A percentile compares a stretch with the other conserved stretches of the same genome.
Evolutionary conservation across 306 rosid genomes (phyloP).

Genomic region (Prunus dulcis): DNA sequence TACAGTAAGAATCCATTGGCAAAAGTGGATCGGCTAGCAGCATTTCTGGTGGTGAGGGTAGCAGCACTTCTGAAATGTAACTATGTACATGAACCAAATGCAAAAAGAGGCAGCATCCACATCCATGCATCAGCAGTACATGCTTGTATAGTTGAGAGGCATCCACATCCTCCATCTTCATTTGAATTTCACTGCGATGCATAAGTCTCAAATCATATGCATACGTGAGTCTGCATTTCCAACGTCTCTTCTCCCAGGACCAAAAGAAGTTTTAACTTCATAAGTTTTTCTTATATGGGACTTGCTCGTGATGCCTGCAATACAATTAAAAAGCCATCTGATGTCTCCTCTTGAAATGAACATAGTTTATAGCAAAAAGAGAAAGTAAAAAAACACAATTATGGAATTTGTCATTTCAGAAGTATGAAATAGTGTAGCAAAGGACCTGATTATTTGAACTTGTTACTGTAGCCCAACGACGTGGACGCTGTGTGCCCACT

Average conservation of each 20-base stretch:
- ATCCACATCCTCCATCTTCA: background rate
- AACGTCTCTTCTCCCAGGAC: background rate
- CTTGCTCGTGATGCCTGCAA: slow-evolving; percentile 52
- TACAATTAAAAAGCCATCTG: background rate
- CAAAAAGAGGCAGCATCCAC: background rate
- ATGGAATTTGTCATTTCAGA: background rate
- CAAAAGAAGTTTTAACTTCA: background rate
- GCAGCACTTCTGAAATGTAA: background rate
- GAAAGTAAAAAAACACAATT: background rate
- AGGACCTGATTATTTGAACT: slow-evolving; percentile 57
- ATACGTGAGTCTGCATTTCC: background rate
- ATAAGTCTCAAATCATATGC: background rate
- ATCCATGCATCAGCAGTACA: background rate
- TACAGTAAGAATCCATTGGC: background rate
- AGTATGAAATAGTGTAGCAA: background rate
- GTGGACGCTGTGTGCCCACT: slow-evolving; percentile 26
- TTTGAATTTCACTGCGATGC: background rate
- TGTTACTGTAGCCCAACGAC: slow-evolving; percentile 34
- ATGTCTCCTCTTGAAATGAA: background rate
- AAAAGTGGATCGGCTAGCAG: background rate
- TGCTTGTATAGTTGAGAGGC: background rate
- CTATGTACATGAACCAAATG: slow-evolving; percentile 2
- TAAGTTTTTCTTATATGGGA: slow-evolving; percentile 34
- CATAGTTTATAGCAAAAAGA: background rate
- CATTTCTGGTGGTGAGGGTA: background rate